Conservation (phyloP, 495 filamentous ascomycete genomes). For the Tuber microsphaerosporum region DNA sequence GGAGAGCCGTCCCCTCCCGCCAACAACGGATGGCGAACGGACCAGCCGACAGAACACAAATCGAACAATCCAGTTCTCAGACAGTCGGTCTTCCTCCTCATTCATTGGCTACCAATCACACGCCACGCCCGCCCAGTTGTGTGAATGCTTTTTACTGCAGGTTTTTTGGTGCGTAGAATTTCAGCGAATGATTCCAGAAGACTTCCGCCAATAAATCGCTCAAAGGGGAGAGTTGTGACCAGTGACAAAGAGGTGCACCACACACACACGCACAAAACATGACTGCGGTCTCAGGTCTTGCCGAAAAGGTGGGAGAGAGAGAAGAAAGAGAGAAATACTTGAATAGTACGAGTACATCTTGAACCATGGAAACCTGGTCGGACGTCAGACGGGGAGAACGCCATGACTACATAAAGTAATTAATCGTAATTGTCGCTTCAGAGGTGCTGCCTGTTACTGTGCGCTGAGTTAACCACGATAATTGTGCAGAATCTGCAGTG, state of each 20-base stretch:
- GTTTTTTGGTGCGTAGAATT: conserved; percentile 35
- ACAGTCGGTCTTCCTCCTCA: not conserved
- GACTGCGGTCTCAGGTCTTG: not conserved
- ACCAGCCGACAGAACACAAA: conserved; percentile 30
- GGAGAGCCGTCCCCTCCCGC: conserved; percentile 1
- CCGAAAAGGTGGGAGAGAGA: not conserved
- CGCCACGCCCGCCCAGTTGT: not conserved
- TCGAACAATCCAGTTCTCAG: conserved; percentile 35
- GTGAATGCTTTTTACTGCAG: conserved; percentile 28
- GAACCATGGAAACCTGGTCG: not conserved
- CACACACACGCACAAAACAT: conserved; percentile 24
- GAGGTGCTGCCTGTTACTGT: not conserved
- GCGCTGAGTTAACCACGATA: not conserved
- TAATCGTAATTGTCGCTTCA: not conserved
- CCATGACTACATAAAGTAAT: not conserved
- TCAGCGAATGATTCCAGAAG: conserved; percentile 36
- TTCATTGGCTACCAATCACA: not conserved
- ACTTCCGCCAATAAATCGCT: conserved; percentile 36
- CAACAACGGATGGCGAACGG: conserved; percentile 29
- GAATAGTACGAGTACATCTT: not conserved
- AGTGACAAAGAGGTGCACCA: not conserved
- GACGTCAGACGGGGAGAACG: not conserved
- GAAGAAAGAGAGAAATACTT: not conserved
- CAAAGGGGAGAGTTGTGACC: conserved; percentile 25
- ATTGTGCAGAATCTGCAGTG: not conserved